Percentiles rank a stretch among this genome's conserved stretches.
Evolutionary conservation across 768 basidiomycete genomes (phyloP).

Genomic region (Lyophyllum shimeji): DNA sequence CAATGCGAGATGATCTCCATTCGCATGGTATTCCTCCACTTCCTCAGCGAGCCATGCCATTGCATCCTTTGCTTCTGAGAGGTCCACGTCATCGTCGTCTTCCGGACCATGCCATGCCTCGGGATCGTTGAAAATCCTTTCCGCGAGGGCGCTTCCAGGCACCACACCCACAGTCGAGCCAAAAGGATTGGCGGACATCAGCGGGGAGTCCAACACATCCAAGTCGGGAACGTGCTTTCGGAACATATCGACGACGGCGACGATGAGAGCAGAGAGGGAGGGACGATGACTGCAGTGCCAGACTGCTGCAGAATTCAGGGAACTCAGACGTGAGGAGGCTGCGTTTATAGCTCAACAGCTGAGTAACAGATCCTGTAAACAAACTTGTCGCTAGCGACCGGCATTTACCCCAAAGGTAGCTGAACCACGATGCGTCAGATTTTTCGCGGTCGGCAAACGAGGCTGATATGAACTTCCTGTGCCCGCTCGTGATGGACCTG

Average conservation of each 20-base stretch:
- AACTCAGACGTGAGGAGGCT: slow-evolving; percentile 4
- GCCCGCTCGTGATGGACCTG: slow-evolving; percentile 11
- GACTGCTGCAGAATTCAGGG: slow-evolving; percentile 19
- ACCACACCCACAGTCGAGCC: slow-evolving; percentile 27
- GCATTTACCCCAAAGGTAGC: slow-evolving; percentile 3
- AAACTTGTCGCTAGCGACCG: slow-evolving; percentile 6
- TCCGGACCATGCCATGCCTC: slow-evolving; percentile 36
- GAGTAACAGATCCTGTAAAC: slow-evolving; percentile 4
- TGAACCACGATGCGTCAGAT: not conserved
- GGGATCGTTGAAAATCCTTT: slow-evolving; percentile 43
- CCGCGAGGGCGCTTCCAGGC: slow-evolving; percentile 39
- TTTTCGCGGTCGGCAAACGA: not conserved
- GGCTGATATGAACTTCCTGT: slow-evolving; percentile 3
- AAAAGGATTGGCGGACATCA: slow-evolving; percentile 31
- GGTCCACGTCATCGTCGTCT: slow-evolving; percentile 26
- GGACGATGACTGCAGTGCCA: slow-evolving; percentile 26
- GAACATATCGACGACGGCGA: slow-evolving; percentile 23
- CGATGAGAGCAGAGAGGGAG: slow-evolving; percentile 1
- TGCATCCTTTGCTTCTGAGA: slow-evolving; percentile 22
- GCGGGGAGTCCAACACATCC: slow-evolving; percentile 38
- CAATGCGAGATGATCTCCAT: slow-evolving; percentile 5
- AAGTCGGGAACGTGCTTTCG: slow-evolving; percentile 34
- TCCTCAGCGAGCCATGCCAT: slow-evolving; percentile 36
- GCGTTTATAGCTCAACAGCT: slow-evolving; percentile 1
- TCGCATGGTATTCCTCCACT: slow-evolving; percentile 23